These are phyloP conservation scores for Climacium dendroides DNA, from an alignment of 225 moss, liverwort and hornwort species.

Conservation along the genomic window DNA sequence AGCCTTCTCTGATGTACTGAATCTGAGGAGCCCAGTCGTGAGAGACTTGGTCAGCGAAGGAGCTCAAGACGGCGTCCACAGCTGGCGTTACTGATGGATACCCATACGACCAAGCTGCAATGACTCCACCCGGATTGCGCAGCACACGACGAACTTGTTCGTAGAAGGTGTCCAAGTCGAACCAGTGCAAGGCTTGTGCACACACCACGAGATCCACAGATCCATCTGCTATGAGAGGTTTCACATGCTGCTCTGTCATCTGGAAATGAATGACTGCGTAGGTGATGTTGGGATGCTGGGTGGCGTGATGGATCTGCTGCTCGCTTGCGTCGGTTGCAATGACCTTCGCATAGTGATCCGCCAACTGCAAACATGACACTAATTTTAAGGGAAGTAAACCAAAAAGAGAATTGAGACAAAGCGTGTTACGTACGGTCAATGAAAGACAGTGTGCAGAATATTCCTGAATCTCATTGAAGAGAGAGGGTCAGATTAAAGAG, in stretches of 20 bases:
- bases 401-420: not conserved
- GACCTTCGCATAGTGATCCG: slow-evolving; percentile 44
- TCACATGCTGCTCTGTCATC: slow-evolving; percentile 31
- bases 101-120: slow-evolving; percentile 43
- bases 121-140: slow-evolving; percentile 27
- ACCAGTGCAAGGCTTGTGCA: slow-evolving; percentile 69
- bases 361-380: slow-evolving; percentile 3
- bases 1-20: slow-evolving; percentile 16
- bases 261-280: slow-evolving; percentile 17
- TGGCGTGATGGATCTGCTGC: slow-evolving; percentile 32
- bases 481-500: not conserved
- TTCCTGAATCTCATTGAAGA: not conserved
- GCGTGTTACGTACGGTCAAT: not conserved
- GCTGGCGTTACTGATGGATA: slow-evolving; percentile 29
- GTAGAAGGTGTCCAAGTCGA: slow-evolving; percentile 53
- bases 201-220: slow-evolving; percentile 55
- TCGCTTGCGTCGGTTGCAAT: slow-evolving; percentile 54
- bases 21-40: slow-evolving; percentile 26
- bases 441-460: not conserved
- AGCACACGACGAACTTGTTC: slow-evolving; percentile 13
- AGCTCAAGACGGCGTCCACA: slow-evolving; percentile 20
- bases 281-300: slow-evolving; percentile 23
- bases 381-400: not conserved
- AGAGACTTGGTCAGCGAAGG: not conserved
- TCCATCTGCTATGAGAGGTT: slow-evolving; percentile 12